Base-by-base conservation (phyloP, 1,284 basidiomycete genomes). In the Coniferiporia sulphurascens region DNA sequence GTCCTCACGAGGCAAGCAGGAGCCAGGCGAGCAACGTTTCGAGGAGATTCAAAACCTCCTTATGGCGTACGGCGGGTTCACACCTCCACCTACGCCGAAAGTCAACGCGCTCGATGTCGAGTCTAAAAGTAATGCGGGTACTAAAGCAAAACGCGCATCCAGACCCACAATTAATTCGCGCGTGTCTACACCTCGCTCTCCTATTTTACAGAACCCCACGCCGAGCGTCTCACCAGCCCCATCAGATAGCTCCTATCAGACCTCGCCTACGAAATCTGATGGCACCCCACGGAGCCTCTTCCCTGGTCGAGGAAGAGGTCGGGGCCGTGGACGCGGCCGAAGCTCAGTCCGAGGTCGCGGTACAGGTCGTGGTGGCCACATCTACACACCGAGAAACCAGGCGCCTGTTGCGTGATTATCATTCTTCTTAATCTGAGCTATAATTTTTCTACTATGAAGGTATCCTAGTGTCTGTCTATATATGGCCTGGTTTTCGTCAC, bases 21-120 rank as follows among this genome's bases (percentile, higher is more conserved):
- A 65, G 7, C 15, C 48, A 35, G 66, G 71, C 34, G 62, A 59
- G n/a, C 71, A 71, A 48, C 79, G 76, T 57, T 72, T 75, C 36
- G 73, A 76, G 35, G 84, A 86, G 64, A 79, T 86, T 59, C 66
- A 76, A 55, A 77, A 81, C 62, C 70, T 87, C 9, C 68, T 88
- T 56, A 76, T 76, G 70, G 76, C 72, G 41, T 84, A 75, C 64
- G 83, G 83, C 35, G 75, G 75, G 9, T 80, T 81, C 66, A 77
- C 76, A 1, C 76, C 76, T 52, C 77, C 81, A 52, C 66, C 74
- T 38, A 74, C 77, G 15, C 76, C 79, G 35, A 69, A 67, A 58
- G 68, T 66, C 48, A 49, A 17, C 52, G 21, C 34, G 17, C 19
- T 36, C 15, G 13, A 51, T 17, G 36, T 34, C 19, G 19, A 34